Percentiles rank a stretch among this genome's conserved stretches.
Evolutionary conservation across 192 early-diverging fungal genomes (phyloP).

Genomic region (Phlyctochytrium arcticum): DNA sequence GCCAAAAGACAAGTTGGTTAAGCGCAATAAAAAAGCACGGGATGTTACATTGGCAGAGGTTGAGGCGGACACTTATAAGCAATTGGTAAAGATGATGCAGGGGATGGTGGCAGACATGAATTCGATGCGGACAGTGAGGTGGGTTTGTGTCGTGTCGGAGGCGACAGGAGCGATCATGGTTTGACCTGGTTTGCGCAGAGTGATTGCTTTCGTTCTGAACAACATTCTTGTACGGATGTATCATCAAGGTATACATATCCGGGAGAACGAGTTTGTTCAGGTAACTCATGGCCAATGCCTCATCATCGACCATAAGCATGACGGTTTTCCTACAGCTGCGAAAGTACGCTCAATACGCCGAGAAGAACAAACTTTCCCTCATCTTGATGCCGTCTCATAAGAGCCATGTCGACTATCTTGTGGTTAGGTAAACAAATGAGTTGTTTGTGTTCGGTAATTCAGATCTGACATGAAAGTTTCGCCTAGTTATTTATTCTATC

Average conservation of each 20-base stretch:
- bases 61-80: slow-evolving; percentile 21
- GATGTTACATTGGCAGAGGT: slow-evolving; percentile 16
- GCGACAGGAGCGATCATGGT: neutral
- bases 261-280: slow-evolving; percentile 71
- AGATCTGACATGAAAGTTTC: neutral
- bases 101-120: slow-evolving; percentile 65
- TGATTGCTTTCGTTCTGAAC: slow-evolving; percentile 68
- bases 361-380: slow-evolving; percentile 65
- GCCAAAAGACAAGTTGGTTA: neutral
- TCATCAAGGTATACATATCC: slow-evolving; percentile 81
- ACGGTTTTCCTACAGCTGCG: slow-evolving; percentile 33
- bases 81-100: slow-evolving; percentile 36
- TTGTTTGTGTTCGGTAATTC: neutral
- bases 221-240: slow-evolving; percentile 75
- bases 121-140: slow-evolving; percentile 60
- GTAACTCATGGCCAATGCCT: slow-evolving; percentile 33
- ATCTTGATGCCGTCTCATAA: slow-evolving; percentile 81
- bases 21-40: neutral
- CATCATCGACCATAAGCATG: too few relatives aligned
- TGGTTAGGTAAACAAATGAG: slow-evolving; percentile 53
- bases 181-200: slow-evolving; percentile 36
- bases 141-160: slow-evolving; percentile 4
- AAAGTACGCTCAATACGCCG: slow-evolving; percentile 31
- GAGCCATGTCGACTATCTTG: slow-evolving; percentile 82
- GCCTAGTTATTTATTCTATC: slow-evolving; percentile 61